Conservation (phyloP, 495 filamentous ascomycete species). For the Aspergillus mulundensis region DNA sequence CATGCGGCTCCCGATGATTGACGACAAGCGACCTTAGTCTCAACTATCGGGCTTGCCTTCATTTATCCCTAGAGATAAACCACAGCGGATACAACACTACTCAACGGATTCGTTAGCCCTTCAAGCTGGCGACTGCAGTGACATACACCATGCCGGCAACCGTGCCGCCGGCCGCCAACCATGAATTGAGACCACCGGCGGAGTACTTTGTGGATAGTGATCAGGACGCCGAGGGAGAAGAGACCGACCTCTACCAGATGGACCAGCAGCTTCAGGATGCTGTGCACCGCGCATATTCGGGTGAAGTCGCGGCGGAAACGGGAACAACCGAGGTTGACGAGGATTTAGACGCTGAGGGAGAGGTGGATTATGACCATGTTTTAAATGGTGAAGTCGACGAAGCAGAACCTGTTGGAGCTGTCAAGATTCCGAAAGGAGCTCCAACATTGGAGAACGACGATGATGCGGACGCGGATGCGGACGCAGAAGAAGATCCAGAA, state of each 20-base stretch:
- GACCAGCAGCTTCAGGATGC: constrained; percentile 48
- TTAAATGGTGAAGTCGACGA: constrained; percentile 41
- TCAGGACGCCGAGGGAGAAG: constrained; percentile 51
- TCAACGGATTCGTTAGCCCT: constrained; percentile 5
- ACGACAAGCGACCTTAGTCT: constrained; percentile 23
- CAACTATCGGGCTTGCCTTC: constrained; percentile 15
- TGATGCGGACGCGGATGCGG: constrained; percentile 42
- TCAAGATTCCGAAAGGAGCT: constrained; percentile 61
- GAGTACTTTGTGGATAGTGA: constrained; percentile 44
- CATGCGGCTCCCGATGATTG: constrained; percentile 25
- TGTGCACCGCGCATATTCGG: constrained; percentile 51
- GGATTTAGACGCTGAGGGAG: constrained; percentile 33
- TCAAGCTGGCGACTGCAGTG: constrained; percentile 46
- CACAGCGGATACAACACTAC: background rate
- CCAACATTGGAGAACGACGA: constrained; percentile 41
- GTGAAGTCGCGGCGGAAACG: constrained; percentile 42
- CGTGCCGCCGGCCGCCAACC: constrained; percentile 41
- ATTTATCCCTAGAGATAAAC: constrained; percentile 9
- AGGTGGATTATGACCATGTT: constrained; percentile 18
- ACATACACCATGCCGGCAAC: constrained; percentile 48
- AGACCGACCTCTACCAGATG: constrained; percentile 45
- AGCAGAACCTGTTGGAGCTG: constrained; percentile 67
- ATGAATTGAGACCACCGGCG: constrained; percentile 31
- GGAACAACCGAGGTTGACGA: constrained; percentile 29
- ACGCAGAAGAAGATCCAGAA: constrained; percentile 39